A percentile compares a stretch with the other conserved stretches of the same genome.
These are phyloP conservation scores for Thymus quinquecostatus DNA, from an alignment of 257 asterid genomes.

Conservation along the genomic window DNA sequence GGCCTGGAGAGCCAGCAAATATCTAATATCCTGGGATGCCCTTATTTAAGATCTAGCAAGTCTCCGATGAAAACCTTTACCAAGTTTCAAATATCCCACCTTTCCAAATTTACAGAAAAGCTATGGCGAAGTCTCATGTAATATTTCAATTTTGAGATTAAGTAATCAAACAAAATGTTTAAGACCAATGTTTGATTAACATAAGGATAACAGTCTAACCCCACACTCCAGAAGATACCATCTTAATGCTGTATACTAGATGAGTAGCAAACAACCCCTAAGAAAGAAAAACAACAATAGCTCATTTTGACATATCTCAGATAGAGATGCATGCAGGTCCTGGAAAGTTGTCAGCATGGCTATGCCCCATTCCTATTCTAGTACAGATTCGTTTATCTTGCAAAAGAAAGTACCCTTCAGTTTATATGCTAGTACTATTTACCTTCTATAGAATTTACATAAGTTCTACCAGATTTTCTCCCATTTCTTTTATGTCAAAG, in stretches of 20 bases:
- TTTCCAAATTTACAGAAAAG: background rate
- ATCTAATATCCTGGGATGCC: background rate
- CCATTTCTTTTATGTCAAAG: background rate
- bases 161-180: background rate
- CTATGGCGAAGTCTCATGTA: background rate
- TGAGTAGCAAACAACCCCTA: background rate
- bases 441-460: background rate
- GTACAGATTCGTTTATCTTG: background rate
- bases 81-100: background rate
- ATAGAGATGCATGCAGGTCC: slow-evolving; percentile 23
- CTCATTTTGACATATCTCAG: background rate
- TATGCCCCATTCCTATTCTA: slow-evolving; percentile 12
- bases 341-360: background rate
- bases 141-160: background rate
- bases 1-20: slow-evolving; percentile 2
- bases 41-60: background rate
- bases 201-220: background rate
- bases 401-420: slow-evolving; percentile 6
- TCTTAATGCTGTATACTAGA: background rate
- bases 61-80: background rate
- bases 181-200: background rate
- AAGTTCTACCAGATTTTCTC: background rate
- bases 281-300: background rate
- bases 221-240: background rate
- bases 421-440: slow-evolving; percentile 11